Evolutionary conservation across 2,329 filamentous ascomycete genomes (phyloP).

Genomic region (Cytospora piceicola): DNA sequence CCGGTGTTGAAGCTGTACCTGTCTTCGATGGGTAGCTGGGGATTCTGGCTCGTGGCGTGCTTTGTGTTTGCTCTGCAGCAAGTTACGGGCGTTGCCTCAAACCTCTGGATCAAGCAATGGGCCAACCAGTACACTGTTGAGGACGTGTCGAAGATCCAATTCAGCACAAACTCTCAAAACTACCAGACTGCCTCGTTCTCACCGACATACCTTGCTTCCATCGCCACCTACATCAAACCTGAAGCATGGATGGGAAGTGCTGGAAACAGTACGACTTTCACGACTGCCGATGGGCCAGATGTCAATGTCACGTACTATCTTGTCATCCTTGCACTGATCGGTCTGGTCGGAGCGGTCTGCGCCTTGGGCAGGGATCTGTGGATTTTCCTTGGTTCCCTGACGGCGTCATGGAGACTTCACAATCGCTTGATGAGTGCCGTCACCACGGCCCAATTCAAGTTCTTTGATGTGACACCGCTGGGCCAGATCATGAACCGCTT

Average conservation of each 20-base stretch:
- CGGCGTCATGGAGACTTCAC: slow-evolving; percentile 85
- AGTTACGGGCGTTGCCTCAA: slow-evolving; percentile 82
- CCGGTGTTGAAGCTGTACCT: slow-evolving; percentile 86
- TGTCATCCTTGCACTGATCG: slow-evolving; percentile 78
- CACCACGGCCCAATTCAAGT: slow-evolving; percentile 90
- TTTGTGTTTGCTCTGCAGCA: slow-evolving; percentile 82
- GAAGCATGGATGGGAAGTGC: slow-evolving; percentile 43
- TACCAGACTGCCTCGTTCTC: slow-evolving; percentile 43
- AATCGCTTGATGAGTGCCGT: slow-evolving; percentile 76
- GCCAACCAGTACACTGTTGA: slow-evolving; percentile 80
- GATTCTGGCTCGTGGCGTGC: slow-evolving; percentile 84
- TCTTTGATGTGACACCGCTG: slow-evolving; percentile 94
- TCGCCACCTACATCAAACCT: slow-evolving; percentile 43
- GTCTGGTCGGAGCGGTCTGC: slow-evolving; percentile 74
- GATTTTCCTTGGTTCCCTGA: slow-evolving; percentile 89
- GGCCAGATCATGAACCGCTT: slow-evolving; percentile 98
- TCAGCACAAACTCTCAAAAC: slow-evolving; percentile 43
- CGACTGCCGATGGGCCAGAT: slow-evolving; percentile 46
- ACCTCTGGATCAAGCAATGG: slow-evolving; percentile 95
- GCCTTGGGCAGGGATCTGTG: slow-evolving; percentile 84
- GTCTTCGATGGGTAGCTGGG: slow-evolving; percentile 90
- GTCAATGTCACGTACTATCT: slow-evolving; percentile 88
- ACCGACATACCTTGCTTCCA: slow-evolving; percentile 46
- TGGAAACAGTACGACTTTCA: slow-evolving; percentile 46
- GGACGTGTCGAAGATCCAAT: slow-evolving; percentile 40